Base-by-base conservation (phyloP, 345 rosid species). In the Gynandropsis gynandra region DNA sequence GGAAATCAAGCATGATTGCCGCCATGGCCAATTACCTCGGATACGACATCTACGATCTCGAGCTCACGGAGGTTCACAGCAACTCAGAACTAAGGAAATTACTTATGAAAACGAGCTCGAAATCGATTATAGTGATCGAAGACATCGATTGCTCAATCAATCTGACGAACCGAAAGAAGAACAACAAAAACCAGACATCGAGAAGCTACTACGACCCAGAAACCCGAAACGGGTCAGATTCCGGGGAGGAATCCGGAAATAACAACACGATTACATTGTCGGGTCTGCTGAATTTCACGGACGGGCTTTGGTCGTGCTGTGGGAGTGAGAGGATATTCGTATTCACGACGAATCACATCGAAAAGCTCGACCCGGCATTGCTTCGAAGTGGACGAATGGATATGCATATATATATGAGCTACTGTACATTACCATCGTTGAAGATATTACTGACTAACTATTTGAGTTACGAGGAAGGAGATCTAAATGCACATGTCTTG, bases 251-350 rank as follows among this genome's bases (percentile, higher is more conserved):
- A 0, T 68, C 74, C 14, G 71, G 70, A 12, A 66, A 74, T 20
- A 69, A 78, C 21, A 79, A 73, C 56, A 75, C 95, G 20, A 77
- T 87, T 9, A 90, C 98, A 1, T 65, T 90, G 24, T 90, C 98
- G 5, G 98, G 98, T 56, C 63, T 90, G 56, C 52, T 90, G 77
- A 90, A 90, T 70, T 90, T 90, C 68, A 83, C 95, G 4, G 98
- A 90, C 35, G 98, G 98, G 63, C 61, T 90, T 32, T 90, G 98
- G 98, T 90, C 98, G 8, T 86, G 98, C 46, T 87, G 98, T 47
- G 98, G 96, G 10, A 86, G 96, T 58, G 98, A 90, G 76, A 78
- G 82, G 81, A 87, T 90, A 46, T 90, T 90, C 31, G 96, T 87
- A 36, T 87, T 90, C 61, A 90, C 98, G 0, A 90, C 98, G 0